These are phyloP conservation scores for Diphasiastrum complanatum DNA, from an alignment of 83 land plant species.

Conservation along the genomic window DNA sequence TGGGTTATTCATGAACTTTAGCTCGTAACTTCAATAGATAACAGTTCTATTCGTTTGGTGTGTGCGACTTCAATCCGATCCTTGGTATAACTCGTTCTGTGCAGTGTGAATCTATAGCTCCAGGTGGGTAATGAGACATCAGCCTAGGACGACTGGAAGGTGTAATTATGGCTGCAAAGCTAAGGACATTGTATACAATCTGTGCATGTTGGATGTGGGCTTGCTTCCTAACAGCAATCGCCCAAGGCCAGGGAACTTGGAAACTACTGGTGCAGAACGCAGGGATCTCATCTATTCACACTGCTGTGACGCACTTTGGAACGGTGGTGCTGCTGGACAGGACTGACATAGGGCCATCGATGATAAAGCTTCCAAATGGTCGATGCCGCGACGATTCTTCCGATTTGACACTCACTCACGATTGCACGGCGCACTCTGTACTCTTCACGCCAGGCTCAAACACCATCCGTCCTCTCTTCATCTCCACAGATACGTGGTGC, in stretches of 20 bases:
- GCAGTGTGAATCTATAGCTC: too few species aligned
- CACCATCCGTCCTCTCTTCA: conserved; percentile 24
- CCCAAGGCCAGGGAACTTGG: conserved; percentile 28
- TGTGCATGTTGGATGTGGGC: too few species aligned
- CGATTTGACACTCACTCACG: conserved; percentile 15
- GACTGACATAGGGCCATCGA: conserved; percentile 31
- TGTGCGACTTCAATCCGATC: too few species aligned
- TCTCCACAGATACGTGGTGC: conserved; percentile 37
- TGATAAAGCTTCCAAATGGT: conserved; percentile 17
- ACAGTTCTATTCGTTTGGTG: too few species aligned
- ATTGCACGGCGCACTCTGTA: conserved; percentile 33
- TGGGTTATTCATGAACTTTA: too few species aligned
- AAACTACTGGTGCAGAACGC: conserved; percentile 26
- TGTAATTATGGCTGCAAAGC: too few species aligned
- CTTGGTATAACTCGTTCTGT: too few species aligned
- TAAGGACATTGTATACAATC: too few species aligned
- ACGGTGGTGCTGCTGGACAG: conserved; percentile 31
- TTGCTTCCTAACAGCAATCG: too few species aligned
- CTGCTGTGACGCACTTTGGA: conserved; percentile 25
- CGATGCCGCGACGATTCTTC: conserved; percentile 24
- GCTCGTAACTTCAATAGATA: too few species aligned
- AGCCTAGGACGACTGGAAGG: too few species aligned
- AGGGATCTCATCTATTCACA: conserved; percentile 31
- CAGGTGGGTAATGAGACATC: too few species aligned
- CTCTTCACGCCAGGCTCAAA: conserved; percentile 25